These are phyloP conservation scores for Immersiella caudata DNA, from an alignment of 495 filamentous ascomycete genomes.

Conservation along the genomic window DNA sequence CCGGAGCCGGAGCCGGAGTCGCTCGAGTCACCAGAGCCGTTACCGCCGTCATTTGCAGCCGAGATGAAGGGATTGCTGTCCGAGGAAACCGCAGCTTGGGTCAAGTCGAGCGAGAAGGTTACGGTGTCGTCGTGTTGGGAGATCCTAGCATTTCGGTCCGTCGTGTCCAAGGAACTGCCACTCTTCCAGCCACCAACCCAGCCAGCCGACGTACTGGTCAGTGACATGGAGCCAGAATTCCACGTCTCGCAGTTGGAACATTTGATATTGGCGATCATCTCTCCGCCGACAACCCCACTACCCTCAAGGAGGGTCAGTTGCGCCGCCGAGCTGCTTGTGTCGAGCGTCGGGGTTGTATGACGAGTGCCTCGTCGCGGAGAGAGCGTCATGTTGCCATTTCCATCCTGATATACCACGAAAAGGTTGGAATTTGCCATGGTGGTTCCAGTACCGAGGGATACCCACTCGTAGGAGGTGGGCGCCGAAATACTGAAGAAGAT, in stretches of 20 bases:
- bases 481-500: slow-evolving; percentile 70
- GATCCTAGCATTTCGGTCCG: slow-evolving; percentile 53
- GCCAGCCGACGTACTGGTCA: slow-evolving; percentile 47
- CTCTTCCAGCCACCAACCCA: slow-evolving; percentile 71
- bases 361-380: slow-evolving; percentile 62
- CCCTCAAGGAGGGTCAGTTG: slow-evolving; percentile 60
- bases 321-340: slow-evolving; percentile 47
- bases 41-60: slow-evolving; percentile 12
- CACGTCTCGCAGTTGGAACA: slow-evolving; percentile 53
- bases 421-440: slow-evolving; percentile 67
- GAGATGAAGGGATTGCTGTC: slow-evolving; percentile 64
- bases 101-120: slow-evolving; percentile 60
- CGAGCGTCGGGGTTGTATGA: slow-evolving; percentile 56
- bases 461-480: slow-evolving; percentile 63
- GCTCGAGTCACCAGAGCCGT: slow-evolving; percentile 13
- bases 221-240: slow-evolving; percentile 61
- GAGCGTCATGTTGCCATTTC: slow-evolving; percentile 60
- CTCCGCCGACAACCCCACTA: slow-evolving; percentile 55
- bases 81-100: slow-evolving; percentile 53
- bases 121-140: slow-evolving; percentile 59
- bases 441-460: slow-evolving; percentile 64
- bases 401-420: slow-evolving; percentile 67
- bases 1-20: slow-evolving; percentile 21
- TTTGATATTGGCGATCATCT: slow-evolving; percentile 66
- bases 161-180: slow-evolving; percentile 60